These are phyloP conservation scores for Paradendryphiella salina DNA, from an alignment of 2,329 filamentous ascomycete genomes.

Conservation along the genomic window DNA sequence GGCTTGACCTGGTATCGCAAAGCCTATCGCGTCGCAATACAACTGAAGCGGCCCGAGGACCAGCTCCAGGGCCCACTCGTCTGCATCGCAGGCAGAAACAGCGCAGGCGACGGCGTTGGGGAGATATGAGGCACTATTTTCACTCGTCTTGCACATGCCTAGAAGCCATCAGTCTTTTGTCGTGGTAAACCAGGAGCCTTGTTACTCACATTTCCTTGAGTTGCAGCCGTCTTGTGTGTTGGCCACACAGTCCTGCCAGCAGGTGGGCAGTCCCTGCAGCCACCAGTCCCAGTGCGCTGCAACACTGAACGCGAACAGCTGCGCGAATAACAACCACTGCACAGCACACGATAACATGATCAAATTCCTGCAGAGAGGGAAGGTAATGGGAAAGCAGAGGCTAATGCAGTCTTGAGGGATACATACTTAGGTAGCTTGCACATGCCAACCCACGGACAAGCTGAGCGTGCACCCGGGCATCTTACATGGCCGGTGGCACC, in stretches of 20 bases:
- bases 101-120: slow-evolving; percentile 19
- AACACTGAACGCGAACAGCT: slow-evolving; percentile 2
- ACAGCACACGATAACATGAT: too few relatives aligned
- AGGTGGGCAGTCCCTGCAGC: slow-evolving; percentile 23
- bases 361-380: too few relatives aligned
- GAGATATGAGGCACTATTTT: slow-evolving; percentile 11
- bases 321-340: neutral
- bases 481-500: too few relatives aligned
- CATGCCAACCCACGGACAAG: too few relatives aligned
- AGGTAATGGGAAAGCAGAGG: too few relatives aligned
- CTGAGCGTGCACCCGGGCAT: too few relatives aligned
- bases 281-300: slow-evolving; percentile 22
- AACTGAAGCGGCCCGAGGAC: slow-evolving; percentile 25
- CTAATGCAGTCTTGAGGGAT: too few relatives aligned
- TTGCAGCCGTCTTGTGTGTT: slow-evolving; percentile 23
- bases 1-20: slow-evolving; percentile 22
- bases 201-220: slow-evolving; percentile 11
- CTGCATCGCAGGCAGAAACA: slow-evolving; percentile 10
- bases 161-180: slow-evolving; percentile 13
- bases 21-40: slow-evolving; percentile 22
- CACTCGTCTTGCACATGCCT: slow-evolving; percentile 30
- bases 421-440: too few relatives aligned
- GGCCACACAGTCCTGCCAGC: slow-evolving; percentile 28
- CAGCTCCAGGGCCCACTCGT: slow-evolving; percentile 19
- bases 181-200: too few relatives aligned